phyloP scores from a whole-genome alignment of 805 yeast genomes.

The Saccharomycopsis babjevae region DNA sequence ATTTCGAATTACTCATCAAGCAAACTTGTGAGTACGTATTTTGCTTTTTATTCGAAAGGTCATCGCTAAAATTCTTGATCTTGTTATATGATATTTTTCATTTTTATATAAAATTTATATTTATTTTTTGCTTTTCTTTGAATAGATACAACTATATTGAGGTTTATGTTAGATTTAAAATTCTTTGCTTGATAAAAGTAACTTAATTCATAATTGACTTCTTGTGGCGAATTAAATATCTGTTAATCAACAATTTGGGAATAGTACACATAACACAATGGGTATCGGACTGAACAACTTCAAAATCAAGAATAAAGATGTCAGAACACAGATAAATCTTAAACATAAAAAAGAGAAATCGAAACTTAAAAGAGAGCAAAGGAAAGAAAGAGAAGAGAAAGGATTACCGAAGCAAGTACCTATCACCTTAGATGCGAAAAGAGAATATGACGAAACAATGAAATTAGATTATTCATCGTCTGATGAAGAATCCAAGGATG shows the following conservation, averaged over 20 bases:
- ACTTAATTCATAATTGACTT: too few species aligned
- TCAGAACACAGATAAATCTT: slow-evolving; percentile 10
- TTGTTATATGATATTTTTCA: neutral
- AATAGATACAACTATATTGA: neutral
- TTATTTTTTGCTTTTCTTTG: neutral
- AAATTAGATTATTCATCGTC: slow-evolving; percentile 22
- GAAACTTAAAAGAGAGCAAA: slow-evolving; percentile 41
- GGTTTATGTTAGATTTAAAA: too few species aligned
- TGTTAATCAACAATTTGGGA: neutral
- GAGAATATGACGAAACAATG: slow-evolving; percentile 83
- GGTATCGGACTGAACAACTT: slow-evolving; percentile 12
- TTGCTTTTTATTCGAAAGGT: neutral
- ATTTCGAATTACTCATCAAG: neutral
- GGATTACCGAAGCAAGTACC: slow-evolving; percentile 73
- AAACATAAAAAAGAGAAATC: slow-evolving; percentile 15
- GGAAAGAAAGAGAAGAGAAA: slow-evolving; percentile 62
- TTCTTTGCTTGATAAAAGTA: too few species aligned
- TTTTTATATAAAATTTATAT: neutral
- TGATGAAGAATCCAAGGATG: slow-evolving; percentile 8
- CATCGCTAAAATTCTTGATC: neutral
- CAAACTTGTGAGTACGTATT: neutral
- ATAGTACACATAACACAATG: neutral
- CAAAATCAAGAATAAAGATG: slow-evolving; percentile 16
- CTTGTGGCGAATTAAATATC: neutral
- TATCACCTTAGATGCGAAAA: slow-evolving; percentile 69